Evolutionary conservation across 2,329 filamentous ascomycete genomes (phyloP).

Genomic region (Monilinia fructicola): DNA sequence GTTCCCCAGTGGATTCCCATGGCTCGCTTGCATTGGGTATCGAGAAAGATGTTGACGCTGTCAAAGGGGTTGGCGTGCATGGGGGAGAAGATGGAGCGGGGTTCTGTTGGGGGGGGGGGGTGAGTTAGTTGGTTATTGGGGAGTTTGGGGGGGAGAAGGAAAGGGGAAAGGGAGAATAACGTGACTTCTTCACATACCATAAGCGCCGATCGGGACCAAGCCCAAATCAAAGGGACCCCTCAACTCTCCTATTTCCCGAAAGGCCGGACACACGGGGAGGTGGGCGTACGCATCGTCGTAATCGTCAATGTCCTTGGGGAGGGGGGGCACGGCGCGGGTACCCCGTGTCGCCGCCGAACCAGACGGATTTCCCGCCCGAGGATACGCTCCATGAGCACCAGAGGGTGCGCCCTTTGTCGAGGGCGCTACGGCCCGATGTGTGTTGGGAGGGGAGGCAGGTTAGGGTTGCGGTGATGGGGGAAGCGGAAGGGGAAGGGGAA

Average conservation of each 20-base stretch:
- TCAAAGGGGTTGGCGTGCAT: conserved; percentile 89
- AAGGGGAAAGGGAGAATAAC: background rate
- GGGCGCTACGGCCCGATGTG: conserved; percentile 64
- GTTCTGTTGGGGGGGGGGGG: conserved; percentile 43
- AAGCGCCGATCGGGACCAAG: conserved; percentile 90
- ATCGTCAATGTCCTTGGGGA: conserved; percentile 65
- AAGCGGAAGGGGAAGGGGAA: conserved; percentile 27
- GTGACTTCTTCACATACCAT: conserved; percentile 43
- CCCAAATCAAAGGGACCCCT: conserved; percentile 88
- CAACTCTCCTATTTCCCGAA: conserved; percentile 75
- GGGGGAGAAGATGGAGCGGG: conserved; percentile 68
- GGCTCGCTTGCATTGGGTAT: conserved; percentile 74
- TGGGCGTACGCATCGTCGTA: conserved; percentile 65
- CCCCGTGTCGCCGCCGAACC: conserved; percentile 87
- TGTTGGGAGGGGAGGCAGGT: conserved; percentile 85
- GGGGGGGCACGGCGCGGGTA: conserved; percentile 74
- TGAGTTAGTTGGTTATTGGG: background rate
- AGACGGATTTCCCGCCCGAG: conserved; percentile 74
- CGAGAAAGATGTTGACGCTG: conserved; percentile 82
- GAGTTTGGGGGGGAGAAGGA: no score
- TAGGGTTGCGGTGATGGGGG: conserved; percentile 67
- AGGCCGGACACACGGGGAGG: conserved; percentile 76
- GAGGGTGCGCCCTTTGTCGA: conserved; percentile 70
- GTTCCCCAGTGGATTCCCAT: conserved; percentile 93
- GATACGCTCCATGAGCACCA: conserved; percentile 86